Conservation (phyloP, 306 rosid species). For the Prosopis cineraria region DNA sequence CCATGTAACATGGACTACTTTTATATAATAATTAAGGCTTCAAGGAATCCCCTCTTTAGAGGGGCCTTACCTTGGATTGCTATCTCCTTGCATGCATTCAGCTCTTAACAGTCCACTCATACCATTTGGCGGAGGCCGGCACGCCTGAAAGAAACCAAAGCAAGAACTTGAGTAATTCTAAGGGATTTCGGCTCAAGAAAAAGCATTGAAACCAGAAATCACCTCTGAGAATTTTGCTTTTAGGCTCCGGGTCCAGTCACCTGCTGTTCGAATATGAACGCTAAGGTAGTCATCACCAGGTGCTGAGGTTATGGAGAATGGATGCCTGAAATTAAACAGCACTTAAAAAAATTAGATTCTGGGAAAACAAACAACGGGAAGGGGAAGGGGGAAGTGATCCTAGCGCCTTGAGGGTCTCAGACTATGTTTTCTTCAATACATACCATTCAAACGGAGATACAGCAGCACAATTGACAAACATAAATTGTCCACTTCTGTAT, state of each 20-base stretch:
- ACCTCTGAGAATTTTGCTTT: slow-evolving; percentile 59
- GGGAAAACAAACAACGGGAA: background rate
- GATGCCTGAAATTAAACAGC: slow-evolving; percentile 54
- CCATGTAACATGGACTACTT: background rate
- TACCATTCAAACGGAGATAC: slow-evolving; percentile 72
- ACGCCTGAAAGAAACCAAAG: slow-evolving; percentile 48
- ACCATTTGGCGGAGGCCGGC: slow-evolving; percentile 54
- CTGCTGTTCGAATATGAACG: slow-evolving; percentile 64
- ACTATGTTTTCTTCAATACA: slow-evolving; percentile 23
- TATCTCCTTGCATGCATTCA: slow-evolving; percentile 49
- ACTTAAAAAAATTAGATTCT: background rate
- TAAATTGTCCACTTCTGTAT: slow-evolving; percentile 69
- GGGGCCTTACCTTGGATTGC: slow-evolving; percentile 38
- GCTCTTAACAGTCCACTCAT: slow-evolving; percentile 63
- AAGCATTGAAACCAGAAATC: slow-evolving; percentile 22
- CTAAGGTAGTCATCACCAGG: slow-evolving; percentile 67
- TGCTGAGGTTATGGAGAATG: slow-evolving; percentile 73
- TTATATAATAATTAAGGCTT: background rate
- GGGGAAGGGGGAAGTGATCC: background rate
- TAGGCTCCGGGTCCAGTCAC: slow-evolving; percentile 70
- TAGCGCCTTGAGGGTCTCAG: background rate
- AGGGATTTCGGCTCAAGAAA: slow-evolving; percentile 2
- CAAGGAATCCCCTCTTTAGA: background rate
- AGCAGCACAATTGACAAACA: slow-evolving; percentile 60
- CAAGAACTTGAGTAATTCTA: slow-evolving; percentile 7